Evolutionary conservation across 306 rosid genomes (phyloP).

Genomic region (Pueraria montana): DNA sequence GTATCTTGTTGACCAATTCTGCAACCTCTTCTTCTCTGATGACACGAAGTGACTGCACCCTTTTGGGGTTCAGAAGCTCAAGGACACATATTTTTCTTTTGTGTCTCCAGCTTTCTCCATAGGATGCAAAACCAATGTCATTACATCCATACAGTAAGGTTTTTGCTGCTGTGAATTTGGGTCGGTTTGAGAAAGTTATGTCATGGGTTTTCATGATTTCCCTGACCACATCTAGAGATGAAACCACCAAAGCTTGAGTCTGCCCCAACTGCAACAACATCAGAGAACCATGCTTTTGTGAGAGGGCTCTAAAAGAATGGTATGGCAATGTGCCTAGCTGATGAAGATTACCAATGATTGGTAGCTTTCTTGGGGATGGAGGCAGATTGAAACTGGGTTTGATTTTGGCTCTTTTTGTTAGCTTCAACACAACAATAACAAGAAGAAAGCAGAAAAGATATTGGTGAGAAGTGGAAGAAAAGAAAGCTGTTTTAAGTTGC

Average conservation of each 20-base stretch:
- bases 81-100: constrained; percentile 38
- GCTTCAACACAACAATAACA: constrained; percentile 7
- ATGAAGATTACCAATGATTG: constrained; percentile 35
- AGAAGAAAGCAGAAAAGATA: background rate
- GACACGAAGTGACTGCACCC: constrained; percentile 7
- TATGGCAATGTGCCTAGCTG: constrained; percentile 34
- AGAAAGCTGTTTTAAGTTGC: background rate
- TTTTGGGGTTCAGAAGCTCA: constrained; percentile 38
- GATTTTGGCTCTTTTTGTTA: background rate
- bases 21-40: constrained; percentile 12
- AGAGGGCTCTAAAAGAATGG: constrained; percentile 1
- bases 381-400: background rate
- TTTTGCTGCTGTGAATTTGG: background rate
- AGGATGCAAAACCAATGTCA: constrained; percentile 33
- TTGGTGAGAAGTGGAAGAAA: background rate
- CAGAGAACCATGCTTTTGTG: constrained; percentile 27
- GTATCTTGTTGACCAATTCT: background rate
- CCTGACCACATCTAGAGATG: constrained; percentile 31
- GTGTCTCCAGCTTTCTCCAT: constrained; percentile 22
- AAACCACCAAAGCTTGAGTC: constrained; percentile 35
- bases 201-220: constrained; percentile 25
- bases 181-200: background rate
- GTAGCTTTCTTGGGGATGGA: constrained; percentile 26
- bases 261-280: constrained; percentile 39
- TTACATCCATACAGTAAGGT: constrained; percentile 15